Evolutionary conservation across 306 rosid species (phyloP), one percentile per base, ranked within the genome.

Genomic region (Inga leiocalycina): DNA sequence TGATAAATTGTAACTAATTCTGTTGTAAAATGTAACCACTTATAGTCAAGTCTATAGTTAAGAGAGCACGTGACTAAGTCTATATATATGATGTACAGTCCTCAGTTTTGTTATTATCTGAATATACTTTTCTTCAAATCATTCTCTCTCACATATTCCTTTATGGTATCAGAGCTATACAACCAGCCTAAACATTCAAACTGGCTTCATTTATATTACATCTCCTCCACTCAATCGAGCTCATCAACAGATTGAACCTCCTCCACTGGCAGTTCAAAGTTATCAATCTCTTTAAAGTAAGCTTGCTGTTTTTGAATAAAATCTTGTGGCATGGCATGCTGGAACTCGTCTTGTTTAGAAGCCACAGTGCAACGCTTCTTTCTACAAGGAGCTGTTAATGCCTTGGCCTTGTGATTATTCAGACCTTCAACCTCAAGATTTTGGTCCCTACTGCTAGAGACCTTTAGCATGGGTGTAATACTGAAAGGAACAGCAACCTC

Each of bases 231-330:
- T 57, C 75, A 90, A n/a, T 92, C 94, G 67, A 88, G 83, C 77
- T 90, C 89, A 46, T 59, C 70, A 70, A 37, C 68, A 66, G 90
- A 88, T 51, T 89, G 88, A 76, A 88, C 93, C 85, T 88, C 98
- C 86, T 95, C 98, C 54, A 80, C 95, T 7, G 80, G 74, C 37
- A 95, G 88, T 76, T 90, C 82, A 77, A 87, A 93, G 81, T 90
- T 89, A 85, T 95, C 95, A 12, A 95, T 79, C 88, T 93, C 98
- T 62, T 87, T 90, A 80, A 84, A 91, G 82, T 93, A 93, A 0
- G 97, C 93, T 52, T 71, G 88, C 87, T 95, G 95, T 81, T 91
- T 80, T 76, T 88, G 83, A 11, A 94, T 84, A 78, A 86, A 92
- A 69, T 89, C 95, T 79, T 83, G 79, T 1, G 89, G 81, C 81